A percentile compares a stretch with the other conserved stretches of the same genome.
phyloP scores from a whole-genome alignment of 192 early-diverging fungal genomes.

The Coemansia sp. region DNA sequence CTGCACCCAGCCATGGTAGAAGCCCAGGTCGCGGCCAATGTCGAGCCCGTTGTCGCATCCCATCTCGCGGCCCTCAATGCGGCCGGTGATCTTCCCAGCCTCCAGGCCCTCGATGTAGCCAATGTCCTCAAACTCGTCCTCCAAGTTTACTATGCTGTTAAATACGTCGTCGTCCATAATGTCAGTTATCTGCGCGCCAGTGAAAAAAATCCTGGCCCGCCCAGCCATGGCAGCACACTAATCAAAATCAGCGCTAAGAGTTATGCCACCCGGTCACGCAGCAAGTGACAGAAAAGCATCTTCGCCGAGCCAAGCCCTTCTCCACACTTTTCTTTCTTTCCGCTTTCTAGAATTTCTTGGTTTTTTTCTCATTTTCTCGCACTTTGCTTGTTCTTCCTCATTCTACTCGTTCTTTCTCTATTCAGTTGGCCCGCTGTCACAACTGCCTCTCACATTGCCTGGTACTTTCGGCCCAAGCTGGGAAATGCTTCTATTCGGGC shows the following conservation, averaged over 20 bases:
- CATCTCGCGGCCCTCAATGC: constrained; percentile 44
- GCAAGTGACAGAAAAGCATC: neutral
- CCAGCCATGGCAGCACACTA: neutral
- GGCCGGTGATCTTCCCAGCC: constrained; percentile 27
- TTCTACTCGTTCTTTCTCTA: neutral
- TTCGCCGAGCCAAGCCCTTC: neutral
- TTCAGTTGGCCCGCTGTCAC: neutral
- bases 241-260: neutral
- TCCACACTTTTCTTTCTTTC: neutral
- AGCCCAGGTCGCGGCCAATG: constrained; percentile 48
- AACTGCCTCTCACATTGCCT: neutral
- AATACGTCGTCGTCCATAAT: constrained; percentile 2
- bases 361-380: neutral
- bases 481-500: neutral
- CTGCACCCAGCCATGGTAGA: constrained; percentile 49
- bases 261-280: neutral
- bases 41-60: constrained; percentile 41
- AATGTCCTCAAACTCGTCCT: constrained; percentile 21
- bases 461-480: neutral
- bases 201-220: too few relatives aligned
- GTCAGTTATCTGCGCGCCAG: too few relatives aligned
- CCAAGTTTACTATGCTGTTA: neutral
- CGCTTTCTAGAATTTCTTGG: neutral
- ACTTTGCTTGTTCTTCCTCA: neutral
- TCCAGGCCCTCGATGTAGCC: constrained; percentile 33